A percentile compares a stretch with the other conserved stretches of the same genome.
These are phyloP conservation scores for Fonsecaea monophora DNA, from an alignment of 2,329 filamentous ascomycete genomes.

Conservation along the genomic window DNA sequence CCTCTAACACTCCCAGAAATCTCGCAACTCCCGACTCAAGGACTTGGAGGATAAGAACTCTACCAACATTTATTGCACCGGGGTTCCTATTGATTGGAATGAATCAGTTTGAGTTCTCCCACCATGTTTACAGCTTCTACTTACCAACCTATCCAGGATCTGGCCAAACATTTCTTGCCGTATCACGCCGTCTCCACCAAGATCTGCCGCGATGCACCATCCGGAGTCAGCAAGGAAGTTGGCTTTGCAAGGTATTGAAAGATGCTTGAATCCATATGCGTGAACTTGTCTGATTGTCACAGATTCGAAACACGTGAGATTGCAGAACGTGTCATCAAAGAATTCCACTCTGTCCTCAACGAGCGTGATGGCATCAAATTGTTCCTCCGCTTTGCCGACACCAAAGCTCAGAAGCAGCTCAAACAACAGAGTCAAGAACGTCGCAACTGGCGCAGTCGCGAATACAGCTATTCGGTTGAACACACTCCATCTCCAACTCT, in stretches of 20 bases:
- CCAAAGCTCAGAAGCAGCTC: slow-evolving; percentile 92
- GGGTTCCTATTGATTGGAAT: slow-evolving; percentile 88
- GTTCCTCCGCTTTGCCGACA: slow-evolving; percentile 96
- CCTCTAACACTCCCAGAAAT: slow-evolving; percentile 69
- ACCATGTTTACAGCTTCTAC: slow-evolving; percentile 14
- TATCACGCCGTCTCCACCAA: slow-evolving; percentile 84
- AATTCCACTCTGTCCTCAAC: slow-evolving; percentile 80
- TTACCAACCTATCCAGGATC: slow-evolving; percentile 62
- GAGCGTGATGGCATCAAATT: slow-evolving; percentile 81
- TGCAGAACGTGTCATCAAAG: slow-evolving; percentile 85
- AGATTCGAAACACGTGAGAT: slow-evolving; percentile 90
- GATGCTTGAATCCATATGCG: background rate
- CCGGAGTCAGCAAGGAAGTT: slow-evolving; percentile 91
- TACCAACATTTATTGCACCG: slow-evolving; percentile 97
- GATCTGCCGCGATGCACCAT: slow-evolving; percentile 86
- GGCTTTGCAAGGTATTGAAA: slow-evolving; percentile 83
- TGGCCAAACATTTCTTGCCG: slow-evolving; percentile 68
- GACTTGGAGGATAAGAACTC: slow-evolving; percentile 87
- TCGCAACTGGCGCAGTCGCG: slow-evolving; percentile 92
- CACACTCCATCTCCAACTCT: slow-evolving; percentile 55
- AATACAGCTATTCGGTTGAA: slow-evolving; percentile 74
- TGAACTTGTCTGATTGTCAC: slow-evolving; percentile 33
- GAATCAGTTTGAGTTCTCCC: slow-evolving; percentile 71
- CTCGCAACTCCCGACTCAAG: slow-evolving; percentile 97
- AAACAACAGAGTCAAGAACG: slow-evolving; percentile 96